Conservation (phyloP, 2,329 filamentous ascomycete genomes). For the Rhinocladiella mackenziei region DNA sequence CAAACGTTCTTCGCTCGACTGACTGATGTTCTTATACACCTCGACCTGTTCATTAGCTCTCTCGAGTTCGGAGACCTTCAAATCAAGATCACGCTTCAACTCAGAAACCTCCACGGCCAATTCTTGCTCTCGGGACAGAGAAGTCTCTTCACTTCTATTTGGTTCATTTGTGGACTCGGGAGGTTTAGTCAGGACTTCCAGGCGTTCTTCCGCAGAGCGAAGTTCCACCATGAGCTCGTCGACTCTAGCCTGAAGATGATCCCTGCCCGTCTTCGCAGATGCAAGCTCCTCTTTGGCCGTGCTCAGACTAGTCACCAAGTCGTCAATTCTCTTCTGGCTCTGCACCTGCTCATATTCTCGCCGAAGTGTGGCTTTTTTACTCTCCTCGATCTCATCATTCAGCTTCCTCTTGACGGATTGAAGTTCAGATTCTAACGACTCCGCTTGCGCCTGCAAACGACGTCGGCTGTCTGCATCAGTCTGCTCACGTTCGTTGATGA, state of each 20-base stretch:
- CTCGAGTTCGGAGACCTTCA: conserved; percentile 75
- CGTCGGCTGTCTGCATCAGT: conserved; percentile 76
- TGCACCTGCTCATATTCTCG: conserved; percentile 90
- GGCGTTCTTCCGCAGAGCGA: conserved; percentile 81
- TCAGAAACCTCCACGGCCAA: conserved; percentile 79
- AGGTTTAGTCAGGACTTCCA: conserved; percentile 72
- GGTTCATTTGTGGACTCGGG: conserved; percentile 42
- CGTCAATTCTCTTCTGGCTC: conserved; percentile 85
- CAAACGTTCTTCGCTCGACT: conserved; percentile 80
- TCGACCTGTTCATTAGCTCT: conserved; percentile 76
- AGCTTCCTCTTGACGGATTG: conserved; percentile 76
- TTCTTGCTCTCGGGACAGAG: conserved; percentile 67
- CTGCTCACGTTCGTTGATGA: conserved; percentile 88
- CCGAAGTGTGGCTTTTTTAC: conserved; percentile 73
- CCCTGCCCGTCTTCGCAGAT: conserved; percentile 77
- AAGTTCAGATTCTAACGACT: conserved; percentile 75
- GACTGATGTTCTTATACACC: conserved; percentile 83
- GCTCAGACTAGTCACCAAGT: conserved; percentile 74
- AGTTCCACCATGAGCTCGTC: conserved; percentile 86
- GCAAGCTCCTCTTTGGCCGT: conserved; percentile 82
- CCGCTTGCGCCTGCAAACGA: conserved; percentile 71
- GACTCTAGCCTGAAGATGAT: conserved; percentile 83
- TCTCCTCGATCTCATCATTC: conserved; percentile 75
- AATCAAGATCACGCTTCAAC: conserved; percentile 79
- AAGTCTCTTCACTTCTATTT: conserved; percentile 52